phyloP scores from a whole-genome alignment of 1,284 basidiomycete genomes.

The Ceratorhiza oryzae-sativae region DNA sequence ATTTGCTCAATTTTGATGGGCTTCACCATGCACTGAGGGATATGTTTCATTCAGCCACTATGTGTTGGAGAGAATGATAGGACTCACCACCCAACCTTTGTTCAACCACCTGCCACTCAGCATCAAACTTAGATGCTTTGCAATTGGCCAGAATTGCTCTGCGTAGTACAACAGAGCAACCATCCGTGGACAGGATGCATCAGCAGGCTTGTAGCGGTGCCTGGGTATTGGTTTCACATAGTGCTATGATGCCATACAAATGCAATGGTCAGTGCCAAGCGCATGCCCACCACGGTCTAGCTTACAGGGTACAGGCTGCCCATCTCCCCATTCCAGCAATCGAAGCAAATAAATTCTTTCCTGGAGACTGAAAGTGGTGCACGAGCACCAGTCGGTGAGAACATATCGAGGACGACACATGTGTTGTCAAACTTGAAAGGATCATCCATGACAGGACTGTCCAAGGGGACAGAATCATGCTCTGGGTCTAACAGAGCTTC shows the following conservation, averaged over 20 bases:
- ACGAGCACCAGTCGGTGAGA: neutral
- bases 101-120: neutral
- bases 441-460: neutral
- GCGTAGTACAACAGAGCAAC: slow-evolving; percentile 1
- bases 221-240: neutral
- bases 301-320: slow-evolving; percentile 2
- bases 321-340: neutral
- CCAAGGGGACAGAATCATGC: neutral
- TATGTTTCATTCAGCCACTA: neutral
- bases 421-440: neutral
- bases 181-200: neutral
- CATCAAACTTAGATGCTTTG: neutral
- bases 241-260: too few species aligned
- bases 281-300: too few species aligned
- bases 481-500: neutral
- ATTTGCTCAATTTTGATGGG: slow-evolving; percentile 14
- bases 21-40: neutral
- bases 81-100: slow-evolving; percentile 13
- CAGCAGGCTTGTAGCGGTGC: neutral
- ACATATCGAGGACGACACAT: neutral
- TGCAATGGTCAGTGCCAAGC: too few species aligned
- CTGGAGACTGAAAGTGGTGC: neutral
- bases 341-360: neutral
- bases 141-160: slow-evolving; percentile 7
- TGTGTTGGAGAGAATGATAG: too few species aligned